Conservation (phyloP, 441 rosid genomes). For the Biscutella laevigata region DNA sequence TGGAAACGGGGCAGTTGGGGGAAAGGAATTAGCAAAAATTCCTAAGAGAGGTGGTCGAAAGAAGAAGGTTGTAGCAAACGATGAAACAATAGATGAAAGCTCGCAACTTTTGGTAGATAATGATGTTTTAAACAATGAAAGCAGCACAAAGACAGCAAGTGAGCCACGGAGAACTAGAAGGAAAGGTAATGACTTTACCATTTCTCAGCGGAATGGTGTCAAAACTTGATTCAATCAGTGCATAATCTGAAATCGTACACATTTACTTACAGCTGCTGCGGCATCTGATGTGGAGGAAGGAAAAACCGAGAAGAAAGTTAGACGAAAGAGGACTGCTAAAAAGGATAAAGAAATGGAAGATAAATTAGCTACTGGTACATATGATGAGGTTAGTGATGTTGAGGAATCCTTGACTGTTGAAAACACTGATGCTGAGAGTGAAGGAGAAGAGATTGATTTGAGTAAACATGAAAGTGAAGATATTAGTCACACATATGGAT, state of each 20-base stretch:
- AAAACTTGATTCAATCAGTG: background rate
- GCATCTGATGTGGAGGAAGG: conserved; percentile 33
- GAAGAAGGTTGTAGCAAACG: conserved; percentile 35
- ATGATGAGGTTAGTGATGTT: conserved; percentile 38
- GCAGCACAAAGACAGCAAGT: background rate
- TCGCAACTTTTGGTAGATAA: conserved; percentile 26
- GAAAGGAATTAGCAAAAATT: conserved; percentile 38
- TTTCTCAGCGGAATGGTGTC: background rate
- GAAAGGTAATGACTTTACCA: conserved; percentile 34
- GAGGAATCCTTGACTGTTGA: conserved; percentile 33
- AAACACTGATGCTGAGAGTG: conserved; percentile 42
- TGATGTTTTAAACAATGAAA: conserved; percentile 30
- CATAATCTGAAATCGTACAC: too few species aligned
- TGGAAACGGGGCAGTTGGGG: conserved; percentile 40
- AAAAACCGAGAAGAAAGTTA: conserved; percentile 44
- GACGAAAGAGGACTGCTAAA: conserved; percentile 38
- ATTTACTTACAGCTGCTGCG: conserved; percentile 26
- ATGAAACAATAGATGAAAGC: conserved; percentile 26
- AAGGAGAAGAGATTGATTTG: conserved; percentile 49
- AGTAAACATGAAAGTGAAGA: conserved; percentile 52
- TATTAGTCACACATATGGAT: conserved; percentile 59
- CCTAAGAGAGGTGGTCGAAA: conserved; percentile 42
- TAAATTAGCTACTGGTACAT: conserved; percentile 21
- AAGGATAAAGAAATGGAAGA: conserved; percentile 34
- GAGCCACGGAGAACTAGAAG: conserved; percentile 23